Evolutionary conservation across 2,329 filamentous ascomycete genomes (phyloP), one percentile per base, ranked within the genome.

Genomic region (Rhynchosporium agropyri): DNA sequence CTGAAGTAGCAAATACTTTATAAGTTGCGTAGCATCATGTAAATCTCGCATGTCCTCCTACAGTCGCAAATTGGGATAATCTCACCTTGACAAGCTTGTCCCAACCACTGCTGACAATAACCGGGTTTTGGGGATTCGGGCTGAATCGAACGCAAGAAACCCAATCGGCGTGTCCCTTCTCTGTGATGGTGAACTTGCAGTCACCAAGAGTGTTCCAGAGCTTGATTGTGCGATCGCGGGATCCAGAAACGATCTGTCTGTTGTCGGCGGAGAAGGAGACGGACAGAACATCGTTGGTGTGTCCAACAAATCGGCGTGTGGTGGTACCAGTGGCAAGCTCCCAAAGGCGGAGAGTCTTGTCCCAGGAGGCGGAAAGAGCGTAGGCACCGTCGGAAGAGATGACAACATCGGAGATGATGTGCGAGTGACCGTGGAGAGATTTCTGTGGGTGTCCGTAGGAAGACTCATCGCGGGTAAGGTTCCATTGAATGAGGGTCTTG

Each of bases 1-100:
- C 95, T 97, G 94, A 98, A 99, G 95, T 98, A 98, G 95, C 95
- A 98, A 98, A 98, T 98, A 98, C 93, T 92, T 92, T 83, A 78
- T 79, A 81, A 80, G 77, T 87, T 90, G 88, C 86, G 90, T 87
- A 89, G 85, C 94, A 98, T 98, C 94, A 92, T 95, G 79, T 87
- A 83, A 83, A 78, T 70, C 63, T 67, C 71, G 67, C 64, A 71
- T 65, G 67, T 63, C 65, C 63, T 48, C 62, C 60, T 67, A 28
- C 67, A 61, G 62, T 31, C 62, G 62, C 50, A 70, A 60, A 67
- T 60, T 56, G 57, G 65, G 63, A 60, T 61, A 61, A 64, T 58
- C 93, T 76, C 84, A 99, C 95, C 95, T 99, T 99, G 80, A 99
- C 95, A 75, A 98, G 90, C 89, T 98, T 99, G 86, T 99, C 95